phyloP scores from a whole-genome alignment of 2,329 filamentous ascomycete genomes.

The Calonectria henricotiae region DNA sequence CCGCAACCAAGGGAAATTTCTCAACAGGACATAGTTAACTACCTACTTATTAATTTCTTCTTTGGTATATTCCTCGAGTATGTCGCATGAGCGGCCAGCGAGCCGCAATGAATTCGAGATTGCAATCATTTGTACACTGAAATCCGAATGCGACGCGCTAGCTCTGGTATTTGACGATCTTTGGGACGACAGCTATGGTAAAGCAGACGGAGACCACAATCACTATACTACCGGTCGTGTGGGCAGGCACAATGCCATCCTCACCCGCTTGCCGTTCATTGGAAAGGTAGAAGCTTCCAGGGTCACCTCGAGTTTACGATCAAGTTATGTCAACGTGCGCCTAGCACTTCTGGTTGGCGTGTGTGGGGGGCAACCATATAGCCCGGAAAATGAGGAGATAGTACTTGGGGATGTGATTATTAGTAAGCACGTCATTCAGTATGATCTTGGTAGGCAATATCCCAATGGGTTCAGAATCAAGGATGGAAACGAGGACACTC shows the following conservation, averaged over 20 bases:
- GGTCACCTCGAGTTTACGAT: constrained; percentile 51
- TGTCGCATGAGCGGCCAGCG: neutral
- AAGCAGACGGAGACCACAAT: constrained; percentile 51
- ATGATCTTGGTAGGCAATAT: constrained; percentile 50
- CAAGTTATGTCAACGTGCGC: constrained; percentile 57
- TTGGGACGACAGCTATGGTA: constrained; percentile 39
- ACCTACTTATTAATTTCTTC: neutral
- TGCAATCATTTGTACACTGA: constrained; percentile 15
- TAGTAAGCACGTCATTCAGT: constrained; percentile 51
- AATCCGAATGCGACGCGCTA: constrained; percentile 5
- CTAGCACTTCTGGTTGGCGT: constrained; percentile 60
- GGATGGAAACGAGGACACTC: constrained; percentile 46
- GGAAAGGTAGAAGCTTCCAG: constrained; percentile 53
- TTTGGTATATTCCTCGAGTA: neutral
- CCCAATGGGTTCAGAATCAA: constrained; percentile 46
- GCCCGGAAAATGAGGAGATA: constrained; percentile 34
- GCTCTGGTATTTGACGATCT: neutral
- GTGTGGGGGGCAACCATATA: constrained; percentile 59
- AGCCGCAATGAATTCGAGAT: constrained; percentile 16
- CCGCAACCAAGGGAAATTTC: neutral
- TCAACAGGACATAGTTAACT: neutral
- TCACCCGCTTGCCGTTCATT: constrained; percentile 51
- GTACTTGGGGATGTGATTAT: constrained; percentile 58
- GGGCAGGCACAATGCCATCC: constrained; percentile 51
- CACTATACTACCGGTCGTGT: constrained; percentile 54